These are phyloP conservation scores for Phaeophleospora eucalypticola DNA, from an alignment of 2,329 filamentous ascomycete species.

Conservation along the genomic window DNA sequence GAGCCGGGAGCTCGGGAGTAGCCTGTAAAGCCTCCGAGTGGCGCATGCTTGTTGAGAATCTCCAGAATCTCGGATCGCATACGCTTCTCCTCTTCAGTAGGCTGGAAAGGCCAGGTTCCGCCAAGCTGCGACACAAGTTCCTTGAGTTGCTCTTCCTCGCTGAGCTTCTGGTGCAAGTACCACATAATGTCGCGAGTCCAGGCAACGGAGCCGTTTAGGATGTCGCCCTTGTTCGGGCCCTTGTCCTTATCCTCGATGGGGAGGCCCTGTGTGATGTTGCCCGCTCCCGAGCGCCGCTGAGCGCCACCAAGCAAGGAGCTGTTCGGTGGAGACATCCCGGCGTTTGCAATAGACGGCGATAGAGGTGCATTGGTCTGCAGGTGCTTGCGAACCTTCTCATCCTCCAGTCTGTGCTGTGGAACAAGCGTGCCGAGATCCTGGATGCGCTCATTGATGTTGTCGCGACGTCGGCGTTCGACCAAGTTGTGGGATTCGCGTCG, in stretches of 20 bases:
- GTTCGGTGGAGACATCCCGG: constrained; percentile 64
- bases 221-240: constrained; percentile 97
- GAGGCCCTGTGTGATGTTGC: constrained; percentile 86
- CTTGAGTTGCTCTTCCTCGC: constrained; percentile 82
- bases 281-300: constrained; percentile 63
- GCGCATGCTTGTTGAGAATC: constrained; percentile 75
- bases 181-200: constrained; percentile 99
- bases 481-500: constrained; percentile 93
- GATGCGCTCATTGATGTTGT: constrained; percentile 98
- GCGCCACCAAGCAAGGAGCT: constrained; percentile 81
- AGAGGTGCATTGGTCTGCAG: constrained; percentile 87
- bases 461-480: constrained; percentile 87
- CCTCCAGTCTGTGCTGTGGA: constrained; percentile 85
- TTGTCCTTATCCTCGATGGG: constrained; percentile 98
- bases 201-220: constrained; percentile 91
- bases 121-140: constrained; percentile 70
- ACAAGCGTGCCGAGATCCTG: constrained; percentile 94
- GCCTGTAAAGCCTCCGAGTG: constrained; percentile 58
- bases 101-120: constrained; percentile 71
- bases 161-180: constrained; percentile 84
- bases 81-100: constrained; percentile 86
- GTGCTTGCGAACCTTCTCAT: constrained; percentile 94
- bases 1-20: constrained; percentile 82
- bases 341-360: constrained; percentile 69
- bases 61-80: constrained; percentile 93